These are phyloP conservation scores for sunflower (Helianthus annuus) DNA, from an alignment of 129 eudicot genomes.

Conservation along the genomic window HanXRQr2.0-SUNRISE NC_035445.2:109223061-109223560, in stretches of 20 bases:
- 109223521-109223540: too few relatives aligned
- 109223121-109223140: slow-evolving; percentile 2
- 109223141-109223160: slow-evolving; percentile 16
- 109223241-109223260: slow-evolving; percentile 39
- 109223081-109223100: slow-evolving; percentile 22
- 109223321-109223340: background rate
- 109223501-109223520: too few relatives aligned
- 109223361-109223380: background rate
- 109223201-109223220: slow-evolving; percentile 35
- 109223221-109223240: slow-evolving; percentile 22
- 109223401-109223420: too few relatives aligned
- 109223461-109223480: background rate
- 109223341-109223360: background rate
- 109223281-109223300: background rate
- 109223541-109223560: too few relatives aligned
- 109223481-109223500: too few relatives aligned
- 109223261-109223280: slow-evolving; percentile 17
- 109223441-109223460: background rate
- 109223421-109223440: too few relatives aligned
- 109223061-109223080: slow-evolving; percentile 15
- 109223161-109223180: slow-evolving; percentile 1
- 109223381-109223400: too few relatives aligned
- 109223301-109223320: background rate
- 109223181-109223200: slow-evolving; percentile 30
- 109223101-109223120: slow-evolving; percentile 4